phyloP scores from a whole-genome alignment of 1,284 basidiomycete genomes.

The Trichosporon sp. region DNA sequence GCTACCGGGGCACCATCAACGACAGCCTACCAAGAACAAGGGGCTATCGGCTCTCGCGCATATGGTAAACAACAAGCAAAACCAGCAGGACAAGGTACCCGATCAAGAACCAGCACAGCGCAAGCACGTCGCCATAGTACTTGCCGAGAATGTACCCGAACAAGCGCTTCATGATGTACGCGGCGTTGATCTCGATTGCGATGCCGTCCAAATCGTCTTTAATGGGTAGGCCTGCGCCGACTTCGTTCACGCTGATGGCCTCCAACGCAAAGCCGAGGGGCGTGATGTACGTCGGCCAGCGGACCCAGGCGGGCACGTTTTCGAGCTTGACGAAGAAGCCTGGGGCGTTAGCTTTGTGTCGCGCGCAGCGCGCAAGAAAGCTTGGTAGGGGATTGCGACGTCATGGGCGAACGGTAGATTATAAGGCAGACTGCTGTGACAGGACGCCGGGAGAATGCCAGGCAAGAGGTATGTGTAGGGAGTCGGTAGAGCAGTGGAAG shows the following conservation, averaged over 20 bases:
- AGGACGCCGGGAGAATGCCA: no score
- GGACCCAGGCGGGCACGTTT: slow-evolving; percentile 71
- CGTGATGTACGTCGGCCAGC: slow-evolving; percentile 70
- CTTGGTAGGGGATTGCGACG: no score
- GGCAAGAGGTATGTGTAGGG: no score
- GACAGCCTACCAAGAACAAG: no score
- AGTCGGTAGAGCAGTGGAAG: no score
- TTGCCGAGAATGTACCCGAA: slow-evolving; percentile 72
- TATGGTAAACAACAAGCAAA: slow-evolving; percentile 63
- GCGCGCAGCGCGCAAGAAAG: no score
- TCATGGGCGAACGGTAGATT: no score
- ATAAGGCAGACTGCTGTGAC: no score
- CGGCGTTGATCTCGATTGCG: slow-evolving; percentile 67
- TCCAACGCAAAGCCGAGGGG: slow-evolving; percentile 61
- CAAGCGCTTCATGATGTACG: slow-evolving; percentile 68
- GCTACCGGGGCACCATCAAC: no score
- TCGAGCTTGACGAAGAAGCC: slow-evolving; percentile 67
- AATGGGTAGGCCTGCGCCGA: slow-evolving; percentile 78
- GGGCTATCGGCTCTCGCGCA: slow-evolving; percentile 61
- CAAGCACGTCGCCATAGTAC: slow-evolving; percentile 67
- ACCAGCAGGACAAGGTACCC: slow-evolving; percentile 67
- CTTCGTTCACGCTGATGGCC: slow-evolving; percentile 80
- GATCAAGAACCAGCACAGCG: slow-evolving; percentile 74
- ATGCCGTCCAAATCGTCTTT: slow-evolving; percentile 70
- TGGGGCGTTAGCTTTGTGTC: no score